Evolutionary conservation across 345 rosid genomes (phyloP).

Genomic region (Noccaea bulbosa): DNA sequence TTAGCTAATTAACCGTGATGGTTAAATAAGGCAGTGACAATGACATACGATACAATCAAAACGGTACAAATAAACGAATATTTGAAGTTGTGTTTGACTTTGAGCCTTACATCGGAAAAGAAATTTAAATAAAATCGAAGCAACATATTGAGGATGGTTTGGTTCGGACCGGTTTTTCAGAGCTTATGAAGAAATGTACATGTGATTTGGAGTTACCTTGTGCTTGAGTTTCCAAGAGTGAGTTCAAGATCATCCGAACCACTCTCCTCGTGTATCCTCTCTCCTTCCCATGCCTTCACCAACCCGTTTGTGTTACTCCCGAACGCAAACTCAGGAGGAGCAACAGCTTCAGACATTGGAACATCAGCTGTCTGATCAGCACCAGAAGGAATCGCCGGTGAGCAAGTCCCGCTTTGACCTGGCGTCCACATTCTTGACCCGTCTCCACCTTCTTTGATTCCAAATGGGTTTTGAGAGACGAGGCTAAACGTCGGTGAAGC

Average conservation of each 20-base stretch:
- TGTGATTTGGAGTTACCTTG: conserved; percentile 49
- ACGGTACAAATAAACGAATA: conserved; percentile 29
- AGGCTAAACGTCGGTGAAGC: conserved; percentile 95
- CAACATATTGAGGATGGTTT: conserved; percentile 25
- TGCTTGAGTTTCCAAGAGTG: conserved; percentile 89
- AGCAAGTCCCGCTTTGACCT: conserved; percentile 95
- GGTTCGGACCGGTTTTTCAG: conserved; percentile 22
- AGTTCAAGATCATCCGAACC: conserved; percentile 96
- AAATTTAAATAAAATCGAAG: conserved; percentile 11
- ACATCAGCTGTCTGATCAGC: conserved; percentile 79
- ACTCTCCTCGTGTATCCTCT: conserved; percentile 91
- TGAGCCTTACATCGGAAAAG: conserved; percentile 26
- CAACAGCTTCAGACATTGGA: conserved; percentile 70
- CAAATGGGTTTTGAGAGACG: conserved; percentile 75
- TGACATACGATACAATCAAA: conserved; percentile 16
- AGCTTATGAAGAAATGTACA: conserved; percentile 4
- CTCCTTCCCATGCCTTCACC: conserved; percentile 99
- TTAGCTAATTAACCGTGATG: conserved; percentile 13
- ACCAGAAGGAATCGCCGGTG: conserved; percentile 84
- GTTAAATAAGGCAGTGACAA: background rate
- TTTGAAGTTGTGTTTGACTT: conserved; percentile 27
- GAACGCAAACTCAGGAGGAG: conserved; percentile 82
- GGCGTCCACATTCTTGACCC: conserved; percentile 94
- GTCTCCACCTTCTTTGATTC: conserved; percentile 59
- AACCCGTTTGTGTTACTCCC: conserved; percentile 68